These are phyloP conservation scores for Nasturtium officinale DNA, from an alignment of 345 rosid genomes.

Conservation along the genomic window DNA sequence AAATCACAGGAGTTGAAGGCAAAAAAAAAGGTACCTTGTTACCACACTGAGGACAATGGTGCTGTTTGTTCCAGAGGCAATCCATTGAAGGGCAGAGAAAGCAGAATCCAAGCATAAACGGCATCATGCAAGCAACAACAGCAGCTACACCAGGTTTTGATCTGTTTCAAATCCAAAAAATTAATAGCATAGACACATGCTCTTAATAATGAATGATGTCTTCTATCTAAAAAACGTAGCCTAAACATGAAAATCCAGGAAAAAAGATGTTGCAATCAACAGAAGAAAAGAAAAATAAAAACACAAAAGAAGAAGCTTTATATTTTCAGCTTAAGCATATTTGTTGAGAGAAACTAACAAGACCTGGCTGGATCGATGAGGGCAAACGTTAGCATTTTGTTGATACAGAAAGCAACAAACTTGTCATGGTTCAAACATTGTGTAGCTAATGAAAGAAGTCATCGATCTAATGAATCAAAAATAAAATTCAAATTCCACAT, in stretches of 20 bases:
- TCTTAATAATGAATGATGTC: not conserved
- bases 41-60: slow-evolving; percentile 80
- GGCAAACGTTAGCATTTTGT: not conserved
- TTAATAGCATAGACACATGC: not conserved
- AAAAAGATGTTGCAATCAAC: not conserved
- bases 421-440: not conserved
- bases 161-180: slow-evolving; percentile 45
- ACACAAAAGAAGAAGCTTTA: not conserved
- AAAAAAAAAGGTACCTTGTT: slow-evolving; percentile 51
- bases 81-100: slow-evolving; percentile 95
- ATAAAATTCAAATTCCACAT: not conserved
- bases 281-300: not conserved
- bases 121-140: slow-evolving; percentile 94
- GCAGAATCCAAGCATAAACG: slow-evolving; percentile 85
- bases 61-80: slow-evolving; percentile 98
- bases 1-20: not conserved
- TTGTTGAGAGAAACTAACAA: not conserved
- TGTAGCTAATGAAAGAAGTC: not conserved
- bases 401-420: no score
- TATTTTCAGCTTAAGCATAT: not conserved
- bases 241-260: not conserved
- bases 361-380: not conserved
- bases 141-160: slow-evolving; percentile 93
- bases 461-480: slow-evolving; percentile 1
- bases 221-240: not conserved